Base-by-base conservation (phyloP, 2,329 filamentous ascomycete genomes). In the Xylariaceae sp. region DNA sequence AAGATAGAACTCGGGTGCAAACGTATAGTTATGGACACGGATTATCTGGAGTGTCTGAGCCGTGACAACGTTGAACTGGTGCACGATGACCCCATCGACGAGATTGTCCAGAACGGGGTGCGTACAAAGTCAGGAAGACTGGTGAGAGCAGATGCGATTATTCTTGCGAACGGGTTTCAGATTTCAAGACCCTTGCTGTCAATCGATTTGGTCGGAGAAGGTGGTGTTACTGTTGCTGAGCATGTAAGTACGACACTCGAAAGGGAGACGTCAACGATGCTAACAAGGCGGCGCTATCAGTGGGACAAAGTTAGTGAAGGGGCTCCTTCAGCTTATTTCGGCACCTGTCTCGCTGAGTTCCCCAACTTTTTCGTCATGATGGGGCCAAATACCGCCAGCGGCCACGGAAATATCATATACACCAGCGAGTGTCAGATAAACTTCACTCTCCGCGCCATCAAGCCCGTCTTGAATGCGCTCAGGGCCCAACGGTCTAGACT, bases 141-240 rank as follows among this genome's bases (percentile, higher is more conserved):
- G 3, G 45, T 57, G 15, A 42, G 32, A 9, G 55, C 55, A 34
- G 51, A 57, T 18, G 55, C 55, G 1, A 57, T 57, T 13, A 29
- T 57, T 21, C 51, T 57, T 5, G 55, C 55, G 12, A 57, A 54
- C 18, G 55, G 55, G 12, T 57, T 57, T 19, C 43, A 54, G 18
- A 12, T 54, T 36, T 5, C 18, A 1, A 48, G 39, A 12, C 26
- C 48, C 10, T 22, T 57, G 2, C 2, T 39, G 16, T 32, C 51
- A 13, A 34, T 57, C 26, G 43, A 57, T 21, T n/a, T 57, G 26
- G 8, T 4, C 4, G 26, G 26, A 26, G 26, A 26, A 26, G 26
- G 26, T 5, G 26, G 26, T 26, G 8, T 8, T 8, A 26, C 26
- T 26, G 26, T 26, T 8, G 8, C 26, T 5, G 26, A 26, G 26